A percentile compares a stretch with the other conserved stretches of the same genome.
Evolutionary conservation across 441 rosid genomes (phyloP).

Genomic region (Isatis lusitanica): DNA sequence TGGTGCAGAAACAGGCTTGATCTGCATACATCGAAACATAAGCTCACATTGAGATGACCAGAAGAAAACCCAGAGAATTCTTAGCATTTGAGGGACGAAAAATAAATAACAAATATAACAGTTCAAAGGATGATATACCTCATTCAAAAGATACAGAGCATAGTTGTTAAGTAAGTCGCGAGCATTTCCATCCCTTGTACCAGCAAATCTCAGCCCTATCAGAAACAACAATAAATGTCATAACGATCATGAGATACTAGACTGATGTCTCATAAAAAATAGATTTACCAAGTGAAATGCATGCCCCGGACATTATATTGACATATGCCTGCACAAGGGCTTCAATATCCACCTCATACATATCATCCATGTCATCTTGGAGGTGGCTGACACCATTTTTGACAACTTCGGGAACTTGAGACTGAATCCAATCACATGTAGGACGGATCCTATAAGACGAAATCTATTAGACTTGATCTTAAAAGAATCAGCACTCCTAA

Average conservation of each 20-base stretch:
- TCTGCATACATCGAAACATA: slow-evolving; percentile 51
- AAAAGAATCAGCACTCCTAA: slow-evolving; percentile 25
- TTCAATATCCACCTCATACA: slow-evolving; percentile 83
- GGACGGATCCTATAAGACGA: slow-evolving; percentile 68
- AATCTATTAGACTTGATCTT: slow-evolving; percentile 29
- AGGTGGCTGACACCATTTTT: slow-evolving; percentile 66
- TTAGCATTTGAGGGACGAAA: slow-evolving; percentile 24
- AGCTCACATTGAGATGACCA: slow-evolving; percentile 19
- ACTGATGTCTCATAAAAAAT: slow-evolving; percentile 9
- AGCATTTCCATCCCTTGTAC: slow-evolving; percentile 85
- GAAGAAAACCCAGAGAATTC: slow-evolving; percentile 1
- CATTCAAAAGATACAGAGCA: slow-evolving; percentile 84
- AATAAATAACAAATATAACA: slow-evolving; percentile 17
- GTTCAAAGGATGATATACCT: slow-evolving; percentile 53
- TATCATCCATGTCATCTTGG: slow-evolving; percentile 60
- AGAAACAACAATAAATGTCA: slow-evolving; percentile 26
- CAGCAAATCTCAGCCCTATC: slow-evolving; percentile 94
- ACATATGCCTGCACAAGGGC: slow-evolving; percentile 88
- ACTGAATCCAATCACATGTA: slow-evolving; percentile 81
- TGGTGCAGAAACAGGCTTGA: slow-evolving; percentile 73
- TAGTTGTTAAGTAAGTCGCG: slow-evolving; percentile 83
- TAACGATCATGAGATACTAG: slow-evolving; percentile 4
- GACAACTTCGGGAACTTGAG: slow-evolving; percentile 88
- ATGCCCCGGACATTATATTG: slow-evolving; percentile 93
- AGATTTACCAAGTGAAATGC: slow-evolving; percentile 82